These are phyloP conservation scores for Chalciporus piperatus DNA, from an alignment of 768 basidiomycete genomes.

Conservation along the genomic window DNA sequence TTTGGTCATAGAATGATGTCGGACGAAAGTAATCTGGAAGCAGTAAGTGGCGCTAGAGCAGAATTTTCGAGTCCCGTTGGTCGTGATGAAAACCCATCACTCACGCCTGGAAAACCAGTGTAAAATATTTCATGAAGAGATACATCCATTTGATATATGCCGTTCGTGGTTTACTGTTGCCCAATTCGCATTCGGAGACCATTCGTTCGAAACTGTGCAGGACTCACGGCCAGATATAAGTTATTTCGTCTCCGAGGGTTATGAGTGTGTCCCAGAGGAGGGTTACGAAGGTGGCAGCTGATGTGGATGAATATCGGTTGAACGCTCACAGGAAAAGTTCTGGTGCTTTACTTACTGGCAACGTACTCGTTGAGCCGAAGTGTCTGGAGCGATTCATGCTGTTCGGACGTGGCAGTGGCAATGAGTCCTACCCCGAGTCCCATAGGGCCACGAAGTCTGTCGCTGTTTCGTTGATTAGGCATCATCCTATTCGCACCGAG, in stretches of 20 bases:
- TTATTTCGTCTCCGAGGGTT: slow-evolving; percentile 16
- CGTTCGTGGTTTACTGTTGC: slow-evolving; percentile 12
- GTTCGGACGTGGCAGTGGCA: too few relatives aligned
- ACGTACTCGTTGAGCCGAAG: too few relatives aligned
- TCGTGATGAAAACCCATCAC: not conserved
- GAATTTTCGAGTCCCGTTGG: not conserved
- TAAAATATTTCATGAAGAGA: slow-evolving; percentile 22
- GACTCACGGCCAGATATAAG: slow-evolving; percentile 25
- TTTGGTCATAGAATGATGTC: not conserved
- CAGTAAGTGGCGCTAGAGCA: slow-evolving; percentile 6
- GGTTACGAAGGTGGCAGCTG: slow-evolving; percentile 6
- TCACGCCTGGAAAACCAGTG: slow-evolving; percentile 17
- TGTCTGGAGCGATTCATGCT: too few relatives aligned
- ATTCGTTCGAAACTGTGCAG: not conserved
- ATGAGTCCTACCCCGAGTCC: too few relatives aligned
- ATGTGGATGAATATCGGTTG: too few relatives aligned
- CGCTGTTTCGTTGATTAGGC: too few relatives aligned
- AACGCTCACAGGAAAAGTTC: too few relatives aligned
- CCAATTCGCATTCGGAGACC: not conserved
- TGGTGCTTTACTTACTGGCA: too few relatives aligned
- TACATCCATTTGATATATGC: slow-evolving; percentile 26
- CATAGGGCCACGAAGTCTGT: too few relatives aligned
- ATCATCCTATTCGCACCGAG: too few relatives aligned
- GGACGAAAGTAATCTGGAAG: slow-evolving; percentile 1
- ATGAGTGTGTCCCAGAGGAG: slow-evolving; percentile 22